phyloP scores from a whole-genome alignment of 2,329 filamentous ascomycete species.

The Cercospora citrullina region DNA sequence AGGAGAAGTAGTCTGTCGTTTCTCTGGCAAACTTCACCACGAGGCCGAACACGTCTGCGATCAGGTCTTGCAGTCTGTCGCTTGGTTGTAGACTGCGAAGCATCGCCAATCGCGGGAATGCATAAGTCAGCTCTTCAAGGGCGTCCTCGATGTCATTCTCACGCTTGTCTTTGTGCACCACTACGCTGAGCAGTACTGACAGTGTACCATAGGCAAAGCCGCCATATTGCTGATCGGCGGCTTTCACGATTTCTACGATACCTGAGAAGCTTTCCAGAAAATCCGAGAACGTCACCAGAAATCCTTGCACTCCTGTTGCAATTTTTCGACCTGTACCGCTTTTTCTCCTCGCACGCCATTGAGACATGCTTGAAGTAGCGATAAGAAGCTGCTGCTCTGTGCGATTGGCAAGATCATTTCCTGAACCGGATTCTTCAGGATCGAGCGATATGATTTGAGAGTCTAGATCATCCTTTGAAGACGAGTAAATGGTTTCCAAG shows the following conservation, averaged over 20 bases:
- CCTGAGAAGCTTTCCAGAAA: conserved; percentile 22
- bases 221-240: conserved; percentile 17
- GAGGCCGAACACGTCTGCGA: conserved; percentile 3
- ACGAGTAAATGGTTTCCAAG: background rate
- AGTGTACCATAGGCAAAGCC: conserved; percentile 18
- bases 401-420: background rate
- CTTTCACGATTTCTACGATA: conserved; percentile 12
- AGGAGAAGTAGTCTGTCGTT: conserved; percentile 13
- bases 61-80: conserved; percentile 1
- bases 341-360: background rate
- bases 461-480: background rate
- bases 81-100: conserved; percentile 1
- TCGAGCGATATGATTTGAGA: background rate
- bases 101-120: conserved; percentile 13
- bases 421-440: background rate
- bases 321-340: conserved; percentile 6
- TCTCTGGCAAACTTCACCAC: conserved; percentile 14
- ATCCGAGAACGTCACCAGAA: conserved; percentile 7
- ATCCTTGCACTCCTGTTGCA: conserved; percentile 4
- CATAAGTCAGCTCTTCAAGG: conserved; percentile 15
- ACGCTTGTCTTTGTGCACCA: background rate
- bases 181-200: background rate
- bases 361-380: background rate
- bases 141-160: background rate
- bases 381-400: background rate